Evolutionary conservation across 208 protist species (phyloP).

Genomic region (Vickermania spadyakhi): DNA sequence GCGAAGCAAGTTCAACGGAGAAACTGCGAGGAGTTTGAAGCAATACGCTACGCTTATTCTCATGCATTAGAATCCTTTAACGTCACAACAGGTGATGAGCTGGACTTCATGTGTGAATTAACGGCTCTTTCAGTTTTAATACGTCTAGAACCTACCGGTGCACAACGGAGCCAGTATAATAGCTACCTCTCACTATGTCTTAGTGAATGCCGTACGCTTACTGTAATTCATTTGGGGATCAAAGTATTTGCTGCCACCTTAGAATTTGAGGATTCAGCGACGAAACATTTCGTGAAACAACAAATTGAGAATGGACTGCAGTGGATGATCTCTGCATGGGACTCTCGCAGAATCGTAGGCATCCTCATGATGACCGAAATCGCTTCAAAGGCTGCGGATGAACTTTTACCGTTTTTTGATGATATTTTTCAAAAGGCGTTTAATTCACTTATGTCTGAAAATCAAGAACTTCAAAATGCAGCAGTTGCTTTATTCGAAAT

Average conservation of each 20-base stretch:
- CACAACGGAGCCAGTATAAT: constrained; percentile 71
- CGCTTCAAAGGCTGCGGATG: constrained; percentile 42
- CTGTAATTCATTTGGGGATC: constrained; percentile 14
- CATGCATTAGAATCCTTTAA: constrained; percentile 72
- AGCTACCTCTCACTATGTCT: constrained; percentile 76
- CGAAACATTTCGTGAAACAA: constrained; percentile 56
- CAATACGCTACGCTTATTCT: constrained; percentile 41
- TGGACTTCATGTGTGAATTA: constrained; percentile 62
- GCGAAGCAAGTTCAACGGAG: constrained; percentile 63
- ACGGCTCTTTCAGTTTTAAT: constrained; percentile 71
- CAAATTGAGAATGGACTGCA: constrained; percentile 56
- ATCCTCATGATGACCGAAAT: constrained; percentile 70
- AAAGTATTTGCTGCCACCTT: constrained; percentile 59
- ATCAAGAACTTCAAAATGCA: constrained; percentile 41
- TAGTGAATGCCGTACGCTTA: constrained; percentile 12
- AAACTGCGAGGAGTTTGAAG: constrained; percentile 69
- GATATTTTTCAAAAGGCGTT: constrained; percentile 72
- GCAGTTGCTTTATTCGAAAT: constrained; percentile 54
- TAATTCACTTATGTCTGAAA: constrained; percentile 29
- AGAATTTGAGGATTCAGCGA: constrained; percentile 29
- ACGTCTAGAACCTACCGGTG: constrained; percentile 55
- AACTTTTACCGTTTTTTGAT: constrained; percentile 46
- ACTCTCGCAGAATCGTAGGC: constrained; percentile 46
- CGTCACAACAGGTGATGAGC: constrained; percentile 29
- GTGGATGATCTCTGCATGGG: constrained; percentile 29